phyloP scores from a whole-genome alignment of 2,329 filamentous ascomycete genomes.

The Penicillium hesseltinei region DNA sequence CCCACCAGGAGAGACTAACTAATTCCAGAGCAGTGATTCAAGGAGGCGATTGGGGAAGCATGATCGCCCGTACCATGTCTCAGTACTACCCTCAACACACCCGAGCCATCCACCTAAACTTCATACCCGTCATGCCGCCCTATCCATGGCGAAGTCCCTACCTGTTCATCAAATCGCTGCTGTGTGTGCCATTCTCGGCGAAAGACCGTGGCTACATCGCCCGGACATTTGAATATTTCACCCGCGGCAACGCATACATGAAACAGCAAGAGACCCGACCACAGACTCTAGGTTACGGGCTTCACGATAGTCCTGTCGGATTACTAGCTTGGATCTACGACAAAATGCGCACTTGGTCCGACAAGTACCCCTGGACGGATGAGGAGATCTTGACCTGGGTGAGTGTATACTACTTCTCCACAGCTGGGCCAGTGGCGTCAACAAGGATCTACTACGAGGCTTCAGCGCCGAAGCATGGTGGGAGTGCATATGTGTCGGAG shows the following conservation, averaged over 20 bases:
- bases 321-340: conserved; percentile 78
- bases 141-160: conserved; percentile 53
- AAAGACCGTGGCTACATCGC: conserved; percentile 25
- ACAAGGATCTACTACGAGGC: conserved; percentile 72
- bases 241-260: conserved; percentile 51
- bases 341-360: conserved; percentile 75
- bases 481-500: background rate
- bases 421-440: conserved; percentile 66
- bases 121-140: conserved; percentile 51
- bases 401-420: conserved; percentile 69
- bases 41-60: conserved; percentile 69
- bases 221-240: conserved; percentile 23
- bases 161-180: conserved; percentile 45
- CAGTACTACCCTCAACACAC: conserved; percentile 57
- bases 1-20: background rate
- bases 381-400: conserved; percentile 76
- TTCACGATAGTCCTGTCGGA: conserved; percentile 68
- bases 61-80: conserved; percentile 62
- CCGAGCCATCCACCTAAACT: conserved; percentile 63
- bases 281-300: conserved; percentile 67
- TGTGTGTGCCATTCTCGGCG: conserved; percentile 31
- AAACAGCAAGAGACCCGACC: conserved; percentile 65
- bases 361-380: conserved; percentile 69
- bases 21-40: conserved; percentile 43
- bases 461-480: conserved; percentile 28